Evolutionary conservation across 331 rosid genomes (phyloP), one percentile per base, ranked within the genome.

Genomic region (Spiraea crenata): DNA sequence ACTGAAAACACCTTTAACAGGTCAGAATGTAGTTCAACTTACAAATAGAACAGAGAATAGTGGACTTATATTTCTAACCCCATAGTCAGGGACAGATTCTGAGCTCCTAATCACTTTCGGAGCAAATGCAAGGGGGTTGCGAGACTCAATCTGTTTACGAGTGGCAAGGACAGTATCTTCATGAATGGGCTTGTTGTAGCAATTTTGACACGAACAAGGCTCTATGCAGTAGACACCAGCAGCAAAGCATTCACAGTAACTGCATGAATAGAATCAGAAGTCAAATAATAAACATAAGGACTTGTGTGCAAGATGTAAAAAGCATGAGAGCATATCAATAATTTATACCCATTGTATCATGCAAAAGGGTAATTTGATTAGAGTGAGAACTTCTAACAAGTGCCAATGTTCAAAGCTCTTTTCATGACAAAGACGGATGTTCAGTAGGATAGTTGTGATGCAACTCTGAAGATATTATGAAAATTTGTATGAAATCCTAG

Each of bases 111-210:
- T 87, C 79, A 93, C 93, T 90, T 93, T 90, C 6, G 98, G 96
- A 84, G 98, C 92, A 88, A 95, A 95, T 48, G 99, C 99, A 76
- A 86, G 96, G 8, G 98, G 98, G 78, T 95, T 89, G 62, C 96
- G 99, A 79, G 96, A 86, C 72, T 87, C 88, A 3, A 88, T 93
- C 85, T 93, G 97, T 83, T 87, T 83, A 74, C 95, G 98, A 75
- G 96, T 83, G 76, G 89, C 84, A 73, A 83, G 88, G 71, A 93
- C 97, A 9, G 85, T 82, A 38, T 90, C 96, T 73, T 87, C 92
- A 71, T 93, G 88, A 63, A 87, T 85, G 54, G 89, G 91, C 57
- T 90, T 87, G 85, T 93, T 93, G 80, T 87, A 83, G 78, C 98
- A 93, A 42, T 87, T 92, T 48, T 78, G 89, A 76, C 98, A 93